Evolutionary conservation across 257 asterid genomes (phyloP), one percentile per base, ranked within the genome.

Genomic region (Avicennia marina): DNA sequence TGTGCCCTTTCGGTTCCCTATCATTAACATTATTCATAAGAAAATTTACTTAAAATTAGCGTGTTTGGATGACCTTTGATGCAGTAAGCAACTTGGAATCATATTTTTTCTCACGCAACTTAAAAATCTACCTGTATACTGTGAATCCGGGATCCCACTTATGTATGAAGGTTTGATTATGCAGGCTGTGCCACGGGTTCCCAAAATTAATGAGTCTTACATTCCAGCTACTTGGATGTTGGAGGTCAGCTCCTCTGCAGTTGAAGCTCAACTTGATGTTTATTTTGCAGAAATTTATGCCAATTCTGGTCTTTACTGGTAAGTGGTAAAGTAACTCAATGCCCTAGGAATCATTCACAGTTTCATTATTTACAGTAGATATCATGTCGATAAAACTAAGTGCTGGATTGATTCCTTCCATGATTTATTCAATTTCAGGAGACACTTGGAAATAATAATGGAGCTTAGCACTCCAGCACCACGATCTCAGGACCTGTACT

Each of bases 141-240:
- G n/a, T n/a, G n/a, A 44, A n/a, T n/a, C n/a, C 12, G 3, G 4
- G 6, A 44, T 19, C 4, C 39, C 31, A 16, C 26, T 16, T 52
- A 16, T 17, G 1, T 53, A 32, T 11, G 8, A 25, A 15, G n/a
- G 0, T 40, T 51, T 25, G 11, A 48, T 29, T 34, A 70, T 55
- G 50, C 73, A 87, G 96, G 78, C 76, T 53, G 61, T 88, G 63
- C 74, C 69, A 3, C 88, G 94, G 16, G 96, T 88, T 63, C 45
- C 86, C 26, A 82, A 77, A 62, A 88, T 80, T 46, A 78, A 67
- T 48, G 94, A 80, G 38, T 82, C 90, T 15, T 72, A 72, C 49
- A 88, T 85, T 81, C 96, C 96, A 33, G 96, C 96, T 34, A 88
- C 96, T 5, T 88, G 96, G 96, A 82, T 88, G 96, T 64, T 88